Evolutionary conservation across 228 moss, liverwort and hornwort genomes (phyloP), one percentile per base, ranked within the genome.

Genomic region (Sphagnum magellanicum): DNA sequence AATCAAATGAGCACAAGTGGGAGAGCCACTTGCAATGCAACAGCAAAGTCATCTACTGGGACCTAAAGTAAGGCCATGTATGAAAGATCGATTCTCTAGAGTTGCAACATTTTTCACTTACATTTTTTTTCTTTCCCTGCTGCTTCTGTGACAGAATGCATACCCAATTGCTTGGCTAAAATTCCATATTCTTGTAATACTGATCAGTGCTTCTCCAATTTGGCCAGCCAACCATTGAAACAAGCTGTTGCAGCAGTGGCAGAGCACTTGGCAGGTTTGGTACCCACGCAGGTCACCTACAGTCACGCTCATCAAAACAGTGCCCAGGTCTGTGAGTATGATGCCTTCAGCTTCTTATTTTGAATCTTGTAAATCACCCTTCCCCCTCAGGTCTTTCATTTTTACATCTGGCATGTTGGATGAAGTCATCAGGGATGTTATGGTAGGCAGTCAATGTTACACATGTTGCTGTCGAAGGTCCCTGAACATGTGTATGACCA

Each of bases 21-120:
- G 88, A 89, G 64, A 96, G 92, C 77, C 92, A 92, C 77, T 81
- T 92, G 74, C 96, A 96, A 57, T 96, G 96, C 76, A 96, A 96
- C 67, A 85, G 89, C 73, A 81, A 86, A 76, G 86, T 86, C 46
- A 80, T 92, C 62, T 79, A 83, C 67, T 92, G 92, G 92, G 92
- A 92, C 67, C 79, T 96, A 72, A 88, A 72, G 88, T 88, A 76
- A 80, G 67, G 48, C 32, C 51, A 8, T 16, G 10, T 51, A 4
- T 65, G 8, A 32, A 32, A 32, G 32, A 32, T 13, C 6, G 0
- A 7, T n/a, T 52, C 51, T n/a, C 68, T 11, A 14, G 48, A 17
- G 5, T 53, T n/a, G 9, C 8, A 4, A 50, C 53, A 5, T 8
- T 7, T 47, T 48, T 66, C 8, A 48, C 13, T 60, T 12, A 60